Base-by-base conservation (phyloP, 2,329 filamentous ascomycete genomes). In the Pezicula neosporulosa region DNA sequence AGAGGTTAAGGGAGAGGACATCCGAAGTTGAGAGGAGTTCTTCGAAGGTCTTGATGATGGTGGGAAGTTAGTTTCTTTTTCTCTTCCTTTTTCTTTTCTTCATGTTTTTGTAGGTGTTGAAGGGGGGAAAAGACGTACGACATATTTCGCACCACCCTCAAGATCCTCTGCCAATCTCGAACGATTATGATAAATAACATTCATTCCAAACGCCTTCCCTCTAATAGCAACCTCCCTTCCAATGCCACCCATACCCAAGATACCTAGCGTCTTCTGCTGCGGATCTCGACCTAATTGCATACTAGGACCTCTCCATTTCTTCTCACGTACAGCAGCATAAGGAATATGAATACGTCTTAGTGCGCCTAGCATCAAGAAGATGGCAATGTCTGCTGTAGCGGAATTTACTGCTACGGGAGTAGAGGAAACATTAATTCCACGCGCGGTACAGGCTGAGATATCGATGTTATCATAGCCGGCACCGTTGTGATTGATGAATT, bases 391-490 rank as follows among this genome's bases (percentile, higher is more conserved):
- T 49, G 90, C 90, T 1, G 90, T 95, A 33, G 89, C 83, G 62
- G 91, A 85, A 66, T 93, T 85, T 47, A 90, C 87, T 35, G 86
- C 86, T 1, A 79, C 82, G 7, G 89, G 89, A 1, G 86, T 85
- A 67, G 93, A 91, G 56, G 87, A 89, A 19, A 96, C 86, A 37
- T 72, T 76, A 58, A 95, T 78, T 27, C 74, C 72, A 51, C 50
- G 44, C 10, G 51, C 49, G n/a, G 82, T 85, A 73, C 88, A 93
- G 28, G 86, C 85, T 28, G 77, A 65, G 7, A 92, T 75, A 66
- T 91, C 85, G 56, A 95, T 77, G 66, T 90, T 85, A 68, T 95
- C 90, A 70, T 95, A 95, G 33, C 90, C 90, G 44, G 90, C 87
- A 52, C 88, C 80, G 53, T 82, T 82, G 65, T 85, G 80, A 62